Evolutionary conservation across 1,284 basidiomycete species (phyloP).

Genomic region (Thelephora terrestris): DNA sequence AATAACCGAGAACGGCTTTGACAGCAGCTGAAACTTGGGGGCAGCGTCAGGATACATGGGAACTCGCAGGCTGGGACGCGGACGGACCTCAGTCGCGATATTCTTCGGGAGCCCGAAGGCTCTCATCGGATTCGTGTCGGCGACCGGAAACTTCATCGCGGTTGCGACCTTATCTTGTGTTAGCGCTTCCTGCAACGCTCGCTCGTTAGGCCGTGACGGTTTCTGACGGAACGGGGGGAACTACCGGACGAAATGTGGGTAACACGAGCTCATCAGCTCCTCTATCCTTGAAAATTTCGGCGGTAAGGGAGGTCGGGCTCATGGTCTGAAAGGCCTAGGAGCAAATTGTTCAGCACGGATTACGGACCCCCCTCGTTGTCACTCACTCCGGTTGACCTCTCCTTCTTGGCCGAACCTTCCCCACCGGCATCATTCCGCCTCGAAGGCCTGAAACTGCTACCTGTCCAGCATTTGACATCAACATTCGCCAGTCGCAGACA

Average conservation of each 20-base stretch:
- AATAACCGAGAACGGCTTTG: conserved; percentile 55
- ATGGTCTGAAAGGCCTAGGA: background rate
- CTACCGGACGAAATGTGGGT: conserved; percentile 33
- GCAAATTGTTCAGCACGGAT: conserved; percentile 6
- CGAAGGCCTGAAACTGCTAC: background rate
- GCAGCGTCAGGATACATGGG: background rate
- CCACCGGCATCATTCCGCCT: conserved; percentile 3
- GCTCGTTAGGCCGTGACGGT: background rate
- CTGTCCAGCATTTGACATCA: no score
- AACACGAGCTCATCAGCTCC: conserved; percentile 18
- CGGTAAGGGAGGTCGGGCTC: no score
- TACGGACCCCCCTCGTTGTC: conserved; percentile 1
- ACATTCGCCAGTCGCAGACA: no score
- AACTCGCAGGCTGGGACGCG: background rate
- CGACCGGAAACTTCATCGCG: conserved; percentile 30
- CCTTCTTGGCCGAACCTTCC: background rate
- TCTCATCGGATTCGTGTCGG: conserved; percentile 39
- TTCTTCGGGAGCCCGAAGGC: conserved; percentile 60
- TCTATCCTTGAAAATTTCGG: background rate
- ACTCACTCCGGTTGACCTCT: conserved; percentile 3
- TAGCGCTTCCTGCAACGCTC: conserved; percentile 25
- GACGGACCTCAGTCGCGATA: conserved; percentile 52
- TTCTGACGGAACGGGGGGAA: background rate
- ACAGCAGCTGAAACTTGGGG: conserved; percentile 53
- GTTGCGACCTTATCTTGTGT: conserved; percentile 29